Conservation (phyloP, 108 stramenopile species). For the Bacterosira constricta region DNA sequence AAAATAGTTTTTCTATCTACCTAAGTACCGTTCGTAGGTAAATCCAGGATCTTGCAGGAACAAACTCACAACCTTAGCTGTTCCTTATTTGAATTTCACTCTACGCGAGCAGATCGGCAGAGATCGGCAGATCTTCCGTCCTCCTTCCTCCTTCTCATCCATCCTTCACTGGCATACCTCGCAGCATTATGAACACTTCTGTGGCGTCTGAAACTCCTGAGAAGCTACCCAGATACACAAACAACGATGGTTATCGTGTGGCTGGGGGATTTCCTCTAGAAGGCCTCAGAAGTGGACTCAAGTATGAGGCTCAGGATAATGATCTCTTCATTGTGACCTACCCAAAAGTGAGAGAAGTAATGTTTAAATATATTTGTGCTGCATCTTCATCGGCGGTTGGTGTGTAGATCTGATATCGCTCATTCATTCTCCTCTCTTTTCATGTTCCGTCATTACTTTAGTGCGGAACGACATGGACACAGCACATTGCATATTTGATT, state of each 20-base stretch:
- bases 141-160: no score
- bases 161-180: no score
- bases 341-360: constrained; percentile 34
- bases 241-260: constrained; percentile 53
- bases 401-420: background rate
- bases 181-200: no score
- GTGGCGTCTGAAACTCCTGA: constrained; percentile 6
- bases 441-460: constrained; percentile 11
- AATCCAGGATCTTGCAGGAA: no score
- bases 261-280: constrained; percentile 53
- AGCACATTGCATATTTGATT: constrained; percentile 60
- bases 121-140: no score
- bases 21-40: no score
- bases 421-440: background rate
- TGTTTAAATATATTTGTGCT: background rate
- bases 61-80: no score
- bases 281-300: constrained; percentile 40
- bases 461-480: constrained; percentile 63
- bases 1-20: no score
- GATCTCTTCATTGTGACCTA: constrained; percentile 64
- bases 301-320: constrained; percentile 48
- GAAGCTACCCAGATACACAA: constrained; percentile 47
- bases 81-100: no score
- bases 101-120: no score
- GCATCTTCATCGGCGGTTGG: no score